Percentiles rank a stretch among this genome's conserved stretches.
phyloP scores from a whole-genome alignment of 2,329 filamentous ascomycete genomes.

The Penicillium sp. region DNA sequence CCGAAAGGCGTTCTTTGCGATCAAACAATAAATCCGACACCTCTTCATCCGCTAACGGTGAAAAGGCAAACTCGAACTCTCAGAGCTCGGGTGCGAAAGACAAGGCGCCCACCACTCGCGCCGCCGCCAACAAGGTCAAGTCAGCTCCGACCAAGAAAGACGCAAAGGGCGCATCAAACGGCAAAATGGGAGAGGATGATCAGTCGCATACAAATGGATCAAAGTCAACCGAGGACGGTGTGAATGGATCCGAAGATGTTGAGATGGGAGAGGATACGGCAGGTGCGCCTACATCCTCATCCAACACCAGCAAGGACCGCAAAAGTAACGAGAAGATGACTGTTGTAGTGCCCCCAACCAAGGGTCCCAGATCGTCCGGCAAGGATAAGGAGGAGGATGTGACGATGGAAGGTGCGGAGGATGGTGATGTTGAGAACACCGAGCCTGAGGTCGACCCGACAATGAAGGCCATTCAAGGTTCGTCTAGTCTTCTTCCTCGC shows the following conservation, averaged over 20 bases:
- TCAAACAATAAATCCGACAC: conserved; percentile 42
- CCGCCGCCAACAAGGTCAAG: conserved; percentile 37
- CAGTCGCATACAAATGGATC: conserved; percentile 60
- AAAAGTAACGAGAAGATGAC: conserved; percentile 72
- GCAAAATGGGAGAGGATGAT: conserved; percentile 62
- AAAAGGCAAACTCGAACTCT: conserved; percentile 38
- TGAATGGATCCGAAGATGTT: conserved; percentile 58
- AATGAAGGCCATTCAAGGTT: conserved; percentile 45
- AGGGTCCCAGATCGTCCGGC: conserved; percentile 52
- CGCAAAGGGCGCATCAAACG: conserved; percentile 31
- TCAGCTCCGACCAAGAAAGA: conserved; percentile 30
- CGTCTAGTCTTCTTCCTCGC: conserved; percentile 1
- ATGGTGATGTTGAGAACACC: conserved; percentile 38
- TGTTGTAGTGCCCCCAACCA: conserved; percentile 66
- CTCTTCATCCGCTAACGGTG: conserved; percentile 42
- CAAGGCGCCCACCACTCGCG: conserved; percentile 36
- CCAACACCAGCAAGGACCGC: conserved; percentile 57
- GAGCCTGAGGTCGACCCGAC: conserved; percentile 39
- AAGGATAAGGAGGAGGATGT: conserved; percentile 61
- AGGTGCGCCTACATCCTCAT: conserved; percentile 42
- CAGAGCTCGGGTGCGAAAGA: conserved; percentile 40
- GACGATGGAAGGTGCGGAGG: conserved; percentile 54
- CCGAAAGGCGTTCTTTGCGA: conserved; percentile 40
- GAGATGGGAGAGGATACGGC: conserved; percentile 60
- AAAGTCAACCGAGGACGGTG: conserved; percentile 59